Base-by-base conservation (phyloP, 371 early-diverging fungal species). In the Mortierella sp. region DNA sequence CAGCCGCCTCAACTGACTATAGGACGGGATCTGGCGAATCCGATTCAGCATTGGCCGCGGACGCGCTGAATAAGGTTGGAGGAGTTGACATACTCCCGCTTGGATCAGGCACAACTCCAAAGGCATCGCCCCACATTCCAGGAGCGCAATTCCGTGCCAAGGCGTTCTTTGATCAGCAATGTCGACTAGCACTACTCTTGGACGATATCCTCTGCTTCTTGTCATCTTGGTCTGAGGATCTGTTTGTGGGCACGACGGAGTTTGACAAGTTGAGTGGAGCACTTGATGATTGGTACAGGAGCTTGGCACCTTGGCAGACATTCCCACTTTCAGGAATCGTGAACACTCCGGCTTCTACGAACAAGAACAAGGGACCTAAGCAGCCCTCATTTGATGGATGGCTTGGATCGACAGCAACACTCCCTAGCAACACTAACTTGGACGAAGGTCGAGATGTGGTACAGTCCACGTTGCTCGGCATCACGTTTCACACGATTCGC, bases 81-180 rank as follows among this genome's bases (percentile, higher is more conserved):
- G 52, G 37, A 8, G 52, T 47, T 4, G 27, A 52, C 19, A 51
- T 44, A 0, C 60, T 34, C 6, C 50, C 57, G 16, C 34, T 59
- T 10, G 73, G 63, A 7, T 49, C 63, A 7, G 67, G 67, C 1
- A 21, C 50, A 14, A 24, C 44, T 2, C 16, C 56, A 14, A 50
- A 16, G 1, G n/a, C 34, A 17, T 54, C 76, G 0, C 14, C 69
- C 0, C 43, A 34, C 44, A 50, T 76, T 0, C 76, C 76, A n/a
- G 48, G 65, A 14, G 61, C 61, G n/a, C 76, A 76, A 13, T 53
- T 53, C n/a, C 68, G 76, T 17, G 56, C 68, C 2, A 58, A 63
- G 49, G 45, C 61, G 3, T 68, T 67, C 24, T 76, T 68, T 52
- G 76, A 76, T 29, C 76, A 76, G 25, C 76, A 76, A 28, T 76